A percentile compares a stretch with the other conserved stretches of the same genome.
These are phyloP conservation scores for Neonectria hederae DNA, from an alignment of 2,329 filamentous ascomycete genomes.

Conservation along the genomic window DNA sequence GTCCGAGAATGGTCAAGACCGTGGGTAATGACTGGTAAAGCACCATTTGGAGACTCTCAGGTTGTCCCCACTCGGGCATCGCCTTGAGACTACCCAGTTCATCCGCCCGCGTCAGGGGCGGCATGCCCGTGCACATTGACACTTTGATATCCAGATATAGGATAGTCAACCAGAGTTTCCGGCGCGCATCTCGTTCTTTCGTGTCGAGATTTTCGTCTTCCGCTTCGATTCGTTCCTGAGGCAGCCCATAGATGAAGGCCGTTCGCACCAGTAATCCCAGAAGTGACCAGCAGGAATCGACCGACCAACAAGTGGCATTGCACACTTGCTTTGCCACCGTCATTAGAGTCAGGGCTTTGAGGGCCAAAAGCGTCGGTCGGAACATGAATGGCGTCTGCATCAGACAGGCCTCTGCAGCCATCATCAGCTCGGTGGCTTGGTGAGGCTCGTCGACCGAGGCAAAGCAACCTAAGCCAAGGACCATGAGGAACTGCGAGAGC, in stretches of 20 bases:
- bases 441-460: slow-evolving; percentile 44
- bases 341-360: slow-evolving; percentile 47
- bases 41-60: slow-evolving; percentile 46
- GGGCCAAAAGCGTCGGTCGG: slow-evolving; percentile 46
- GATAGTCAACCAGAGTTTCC: slow-evolving; percentile 49
- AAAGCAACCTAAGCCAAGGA: slow-evolving; percentile 48
- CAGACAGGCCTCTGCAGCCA: slow-evolving; percentile 50
- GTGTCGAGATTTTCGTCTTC: slow-evolving; percentile 37
- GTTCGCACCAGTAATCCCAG: slow-evolving; percentile 48
- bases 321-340: slow-evolving; percentile 50
- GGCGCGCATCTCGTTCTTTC: slow-evolving; percentile 42
- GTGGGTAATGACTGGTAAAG: slow-evolving; percentile 46
- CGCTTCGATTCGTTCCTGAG: slow-evolving; percentile 41
- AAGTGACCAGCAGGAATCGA: slow-evolving; percentile 50
- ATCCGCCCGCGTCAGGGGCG: slow-evolving; percentile 46
- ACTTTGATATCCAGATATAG: slow-evolving; percentile 50
- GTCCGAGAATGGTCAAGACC: slow-evolving; percentile 44
- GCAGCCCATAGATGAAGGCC: slow-evolving; percentile 48
- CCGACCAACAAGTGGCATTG: slow-evolving; percentile 50
- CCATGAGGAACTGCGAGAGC: slow-evolving; percentile 49
- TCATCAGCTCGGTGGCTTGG: slow-evolving; percentile 48
- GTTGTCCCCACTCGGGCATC: slow-evolving; percentile 40
- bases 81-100: slow-evolving; percentile 42
- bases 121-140: slow-evolving; percentile 49
- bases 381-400: slow-evolving; percentile 52